These are phyloP conservation scores for Curvularia hawaiiensis DNA, from an alignment of 2,329 filamentous ascomycete species.

Conservation along the genomic window DNA sequence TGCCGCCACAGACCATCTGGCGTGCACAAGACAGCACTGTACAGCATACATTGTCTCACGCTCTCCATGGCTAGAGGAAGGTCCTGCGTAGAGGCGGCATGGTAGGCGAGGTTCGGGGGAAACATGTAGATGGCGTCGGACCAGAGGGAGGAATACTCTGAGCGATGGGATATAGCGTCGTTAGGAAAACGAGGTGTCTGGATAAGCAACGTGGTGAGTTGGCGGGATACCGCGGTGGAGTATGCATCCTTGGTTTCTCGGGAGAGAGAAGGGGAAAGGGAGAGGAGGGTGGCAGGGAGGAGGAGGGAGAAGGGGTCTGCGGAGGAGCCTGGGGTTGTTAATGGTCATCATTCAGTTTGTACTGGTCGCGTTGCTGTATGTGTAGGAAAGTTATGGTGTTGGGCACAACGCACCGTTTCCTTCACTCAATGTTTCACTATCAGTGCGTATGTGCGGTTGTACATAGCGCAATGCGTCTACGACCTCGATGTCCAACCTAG, in stretches of 20 bases:
- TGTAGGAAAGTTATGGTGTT: too few relatives aligned
- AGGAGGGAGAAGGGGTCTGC: slow-evolving; percentile 55
- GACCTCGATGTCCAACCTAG: slow-evolving; percentile 25
- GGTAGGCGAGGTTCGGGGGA: slow-evolving; percentile 57
- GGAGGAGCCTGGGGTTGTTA: slow-evolving; percentile 29
- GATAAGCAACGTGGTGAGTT: slow-evolving; percentile 50
- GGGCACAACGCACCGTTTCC: too few relatives aligned
- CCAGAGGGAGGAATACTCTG: slow-evolving; percentile 53
- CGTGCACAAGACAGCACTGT: slow-evolving; percentile 48
- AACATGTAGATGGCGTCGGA: slow-evolving; percentile 58
- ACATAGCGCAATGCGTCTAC: slow-evolving; percentile 45
- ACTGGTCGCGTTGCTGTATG: too few relatives aligned
- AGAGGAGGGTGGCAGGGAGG: slow-evolving; percentile 52
- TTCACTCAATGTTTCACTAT: slow-evolving; percentile 39
- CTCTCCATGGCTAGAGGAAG: slow-evolving; percentile 43
- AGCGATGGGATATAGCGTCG: slow-evolving; percentile 56
- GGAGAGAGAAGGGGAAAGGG: slow-evolving; percentile 40
- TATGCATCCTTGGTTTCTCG: slow-evolving; percentile 32
- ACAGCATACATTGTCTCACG: slow-evolving; percentile 49
- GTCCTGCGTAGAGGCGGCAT: slow-evolving; percentile 49
- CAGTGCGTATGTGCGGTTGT: slow-evolving; percentile 38
- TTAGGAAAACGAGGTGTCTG: slow-evolving; percentile 51
- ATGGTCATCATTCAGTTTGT: too few relatives aligned
- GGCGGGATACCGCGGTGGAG: slow-evolving; percentile 38
- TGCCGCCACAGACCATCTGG: slow-evolving; percentile 52